Evolutionary conservation across 2,329 filamentous ascomycete genomes (phyloP), one percentile per base, ranked within the genome.

Genomic region (Pochonia chlamydosporia): DNA sequence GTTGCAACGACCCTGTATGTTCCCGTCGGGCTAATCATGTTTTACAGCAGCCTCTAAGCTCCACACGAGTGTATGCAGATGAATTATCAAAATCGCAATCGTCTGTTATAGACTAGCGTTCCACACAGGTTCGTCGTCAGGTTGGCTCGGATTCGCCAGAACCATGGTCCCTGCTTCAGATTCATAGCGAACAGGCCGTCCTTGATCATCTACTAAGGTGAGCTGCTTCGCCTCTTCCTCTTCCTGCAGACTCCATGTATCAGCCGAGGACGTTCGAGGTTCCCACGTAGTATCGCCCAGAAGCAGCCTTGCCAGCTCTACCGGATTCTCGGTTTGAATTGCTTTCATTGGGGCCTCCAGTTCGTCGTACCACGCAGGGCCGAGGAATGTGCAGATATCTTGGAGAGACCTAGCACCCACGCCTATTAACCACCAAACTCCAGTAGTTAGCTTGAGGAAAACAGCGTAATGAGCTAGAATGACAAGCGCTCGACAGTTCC

Each of bases 381-480:
- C 68, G 14, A 78, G 52, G 16, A 66, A 52, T 5, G 64, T 50
- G 49, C 56, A 61, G 24, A 80, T 72, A 47, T 74, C 68, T 5
- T 53, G 55, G 9, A 79, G 66, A 49, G 76, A 69, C 14, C 67
- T 68, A 33, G 74, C 61, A 3, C 67, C 66, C 18, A 81, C 67
- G 20, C 67, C 71, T 3, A 54, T 47, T 46, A 76, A 60, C 77
- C 77, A 81, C 78, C 78, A 81, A 4, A 73, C 53, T 1, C 51
- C 50, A 3, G 52, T 44, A 10, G 64, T 60, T 2, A 76, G 44
- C 56, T 76, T 79, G 43, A 71, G 57, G 46, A 81, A 80, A 40
- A 67, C 65, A 5, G 76, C 63, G 49, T 78, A 78, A 52, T 81
- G 65, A 2, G 74, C 75, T 10, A 81, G 44, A 31, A 81, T 75